Conservation (phyloP, 495 filamentous ascomycete species). For the Chlorociboria aeruginascens region DNA sequence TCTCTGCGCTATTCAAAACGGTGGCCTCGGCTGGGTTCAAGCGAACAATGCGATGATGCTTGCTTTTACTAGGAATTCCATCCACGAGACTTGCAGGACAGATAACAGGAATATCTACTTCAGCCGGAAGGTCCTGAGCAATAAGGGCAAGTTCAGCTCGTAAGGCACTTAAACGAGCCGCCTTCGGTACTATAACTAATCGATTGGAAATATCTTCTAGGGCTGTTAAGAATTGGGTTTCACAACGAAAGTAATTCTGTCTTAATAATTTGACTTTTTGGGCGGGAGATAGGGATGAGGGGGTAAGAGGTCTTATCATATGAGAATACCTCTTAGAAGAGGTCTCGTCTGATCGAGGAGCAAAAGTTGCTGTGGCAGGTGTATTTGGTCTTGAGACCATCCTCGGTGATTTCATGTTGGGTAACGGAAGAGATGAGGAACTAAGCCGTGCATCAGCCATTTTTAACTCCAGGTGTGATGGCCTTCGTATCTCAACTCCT, state of each 20-base stretch:
- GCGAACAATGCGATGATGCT: constrained; percentile 62
- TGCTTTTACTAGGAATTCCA: constrained; percentile 48
- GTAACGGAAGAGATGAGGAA: constrained; percentile 53
- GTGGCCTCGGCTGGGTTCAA: constrained; percentile 69
- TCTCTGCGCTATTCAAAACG: constrained; percentile 67
- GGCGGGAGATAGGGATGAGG: constrained; percentile 37
- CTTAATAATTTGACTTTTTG: constrained; percentile 52
- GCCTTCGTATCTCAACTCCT: constrained; percentile 19
- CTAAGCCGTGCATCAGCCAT: constrained; percentile 40
- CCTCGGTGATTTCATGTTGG: constrained; percentile 38
- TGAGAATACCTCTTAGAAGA: constrained; percentile 35
- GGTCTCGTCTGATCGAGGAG: constrained; percentile 27
- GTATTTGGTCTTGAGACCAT: constrained; percentile 32
- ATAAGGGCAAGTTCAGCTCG: constrained; percentile 65
- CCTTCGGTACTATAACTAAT: constrained; percentile 60
- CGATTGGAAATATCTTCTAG: constrained; percentile 69
- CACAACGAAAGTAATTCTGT: constrained; percentile 62
- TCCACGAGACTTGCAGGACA: constrained; percentile 56
- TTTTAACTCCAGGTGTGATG: constrained; percentile 28
- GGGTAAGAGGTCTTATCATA: constrained; percentile 29
- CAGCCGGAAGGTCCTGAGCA: constrained; percentile 58
- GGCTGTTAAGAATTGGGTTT: constrained; percentile 60
- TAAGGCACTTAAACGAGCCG: constrained; percentile 60
- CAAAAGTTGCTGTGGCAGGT: constrained; percentile 37
- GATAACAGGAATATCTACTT: constrained; percentile 66